These are phyloP conservation scores for Sporothrix humicola DNA, from an alignment of 2,329 filamentous ascomycete species.

Conservation along the genomic window DNA sequence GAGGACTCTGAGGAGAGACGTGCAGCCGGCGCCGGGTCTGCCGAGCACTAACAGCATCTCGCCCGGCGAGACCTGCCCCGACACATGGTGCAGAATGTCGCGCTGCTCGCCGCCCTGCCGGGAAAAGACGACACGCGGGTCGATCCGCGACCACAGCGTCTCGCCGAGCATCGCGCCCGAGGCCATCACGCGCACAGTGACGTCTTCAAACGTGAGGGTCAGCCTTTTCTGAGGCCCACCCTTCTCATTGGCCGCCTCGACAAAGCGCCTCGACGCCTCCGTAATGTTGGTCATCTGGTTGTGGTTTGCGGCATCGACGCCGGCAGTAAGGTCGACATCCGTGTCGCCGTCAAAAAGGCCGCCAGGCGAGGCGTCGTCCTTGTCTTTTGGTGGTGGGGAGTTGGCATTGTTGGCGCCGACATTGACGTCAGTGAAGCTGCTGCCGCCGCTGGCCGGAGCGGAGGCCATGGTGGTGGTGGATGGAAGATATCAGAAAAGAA, in stretches of 20 bases:
- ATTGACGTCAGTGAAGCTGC: slow-evolving; percentile 23
- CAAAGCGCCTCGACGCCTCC: not conserved
- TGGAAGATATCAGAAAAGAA: not conserved
- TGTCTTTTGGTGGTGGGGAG: not conserved
- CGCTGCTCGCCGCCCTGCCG: not conserved
- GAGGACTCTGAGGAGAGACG: slow-evolving; percentile 65
- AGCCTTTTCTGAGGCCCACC: slow-evolving; percentile 24
- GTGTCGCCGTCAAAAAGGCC: slow-evolving; percentile 31
- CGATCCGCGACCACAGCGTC: slow-evolving; percentile 34
- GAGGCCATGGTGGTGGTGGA: not conserved
- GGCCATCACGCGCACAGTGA: slow-evolving; percentile 35
- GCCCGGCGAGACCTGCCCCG: slow-evolving; percentile 32
- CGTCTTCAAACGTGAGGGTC: slow-evolving; percentile 35
- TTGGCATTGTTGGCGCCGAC: not conserved
- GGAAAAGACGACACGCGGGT: slow-evolving; percentile 31
- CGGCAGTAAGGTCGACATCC: slow-evolving; percentile 25
- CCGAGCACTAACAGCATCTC: slow-evolving; percentile 52
- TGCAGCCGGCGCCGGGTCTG: slow-evolving; percentile 63
- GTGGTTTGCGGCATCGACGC: not conserved
- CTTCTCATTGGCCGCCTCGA: too few species aligned
- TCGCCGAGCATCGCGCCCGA: slow-evolving; percentile 34
- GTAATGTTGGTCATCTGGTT: not conserved
- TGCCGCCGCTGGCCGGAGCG: not conserved
- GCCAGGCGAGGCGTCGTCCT: not conserved
- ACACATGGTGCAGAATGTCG: slow-evolving; percentile 30